Base-by-base conservation (phyloP, 352 stramenopile species). In the Globisporangium nodosum region DNA sequence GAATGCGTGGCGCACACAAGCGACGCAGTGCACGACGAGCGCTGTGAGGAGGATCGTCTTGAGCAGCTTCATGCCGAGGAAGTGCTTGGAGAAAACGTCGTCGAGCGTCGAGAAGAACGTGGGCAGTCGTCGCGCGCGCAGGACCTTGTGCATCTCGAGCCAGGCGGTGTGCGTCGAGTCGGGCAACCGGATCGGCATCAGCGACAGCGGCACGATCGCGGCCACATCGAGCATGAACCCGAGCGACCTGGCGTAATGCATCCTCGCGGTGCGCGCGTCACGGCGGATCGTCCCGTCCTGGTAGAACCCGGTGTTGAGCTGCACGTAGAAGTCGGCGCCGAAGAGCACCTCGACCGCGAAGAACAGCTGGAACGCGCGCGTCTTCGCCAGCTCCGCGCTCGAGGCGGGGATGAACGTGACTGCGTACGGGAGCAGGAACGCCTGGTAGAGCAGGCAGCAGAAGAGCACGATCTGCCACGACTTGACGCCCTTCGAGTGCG, bases 241-340 rank as follows among this genome's bases (percentile, higher is more conserved):
- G 0, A 51, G n/a, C 5, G 74, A 85, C 16, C 15, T 55, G n/a
- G 84, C 40, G 56, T 81, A 86, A n/a, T 73, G 78, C 30, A 54
- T 50, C 3, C 73, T 61, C 13, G 76, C 63, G 16, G 64, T 73
- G 3, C 56, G 64, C 39, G 65, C 70, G 49, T 86, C 73, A 0
- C 67, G 69, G 21, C 71, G 58, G 5, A 86, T 69, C 33, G 78
- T 76, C 53, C 78, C 72, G 43, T 72, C 64, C 46, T 83, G 56
- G 61, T 87, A 87, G 54, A 73, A 86, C 15, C 78, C 76, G 20
- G 72, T 83, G 63, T 85, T 74, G 21, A 80, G 39, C 49, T 82
- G 67, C 18, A 88, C 68, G 60, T 73, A 79, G 54, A 88, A 72
- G 58, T 89, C 74, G 20, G 57, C 52, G 15, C 70, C 40, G 56